A percentile compares a stretch with the other conserved stretches of the same genome.
Evolutionary conservation across 768 basidiomycete species (phyloP).

Genomic region (Trichaptum fuscoviolaceum): DNA sequence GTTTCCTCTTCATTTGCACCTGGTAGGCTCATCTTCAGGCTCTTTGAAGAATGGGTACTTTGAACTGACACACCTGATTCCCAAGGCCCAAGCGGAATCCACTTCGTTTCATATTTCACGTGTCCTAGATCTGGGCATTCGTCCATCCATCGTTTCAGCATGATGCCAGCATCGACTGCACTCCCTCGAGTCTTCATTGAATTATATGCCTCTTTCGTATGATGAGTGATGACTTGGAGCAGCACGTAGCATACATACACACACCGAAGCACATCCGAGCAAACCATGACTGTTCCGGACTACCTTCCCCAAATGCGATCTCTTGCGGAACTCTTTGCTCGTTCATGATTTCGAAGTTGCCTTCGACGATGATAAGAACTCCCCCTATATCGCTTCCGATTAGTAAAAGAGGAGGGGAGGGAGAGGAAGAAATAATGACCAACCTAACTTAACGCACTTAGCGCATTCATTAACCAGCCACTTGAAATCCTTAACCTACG

Average conservation of each 20-base stretch:
- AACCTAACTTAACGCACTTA: not conserved
- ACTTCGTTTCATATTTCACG: not conserved
- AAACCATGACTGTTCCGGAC: constrained; percentile 2
- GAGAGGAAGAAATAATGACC: not conserved
- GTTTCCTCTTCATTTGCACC: not conserved
- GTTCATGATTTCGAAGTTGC: constrained; percentile 2
- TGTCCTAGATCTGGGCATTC: not conserved
- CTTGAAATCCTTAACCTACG: constrained; percentile 3
- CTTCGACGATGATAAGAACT: not conserved
- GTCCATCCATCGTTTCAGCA: not conserved
- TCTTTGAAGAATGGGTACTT: not conserved
- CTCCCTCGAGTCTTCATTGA: not conserved
- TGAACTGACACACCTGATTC: not conserved
- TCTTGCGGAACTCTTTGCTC: not conserved
- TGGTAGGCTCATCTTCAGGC: not conserved
- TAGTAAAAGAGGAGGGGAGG: not conserved
- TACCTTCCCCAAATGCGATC: constrained; percentile 4
- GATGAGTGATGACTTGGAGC: not conserved
- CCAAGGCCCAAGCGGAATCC: constrained; percentile 3
- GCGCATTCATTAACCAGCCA: constrained; percentile 1
- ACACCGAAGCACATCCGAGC: not conserved
- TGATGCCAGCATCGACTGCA: not conserved
- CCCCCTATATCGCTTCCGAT: not conserved
- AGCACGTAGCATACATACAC: not conserved
- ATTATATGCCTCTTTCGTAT: not conserved